Percentiles rank a stretch among this genome's conserved stretches.
phyloP scores from a whole-genome alignment of 2,329 filamentous ascomycete species.

The Penicillium polonicum region DNA sequence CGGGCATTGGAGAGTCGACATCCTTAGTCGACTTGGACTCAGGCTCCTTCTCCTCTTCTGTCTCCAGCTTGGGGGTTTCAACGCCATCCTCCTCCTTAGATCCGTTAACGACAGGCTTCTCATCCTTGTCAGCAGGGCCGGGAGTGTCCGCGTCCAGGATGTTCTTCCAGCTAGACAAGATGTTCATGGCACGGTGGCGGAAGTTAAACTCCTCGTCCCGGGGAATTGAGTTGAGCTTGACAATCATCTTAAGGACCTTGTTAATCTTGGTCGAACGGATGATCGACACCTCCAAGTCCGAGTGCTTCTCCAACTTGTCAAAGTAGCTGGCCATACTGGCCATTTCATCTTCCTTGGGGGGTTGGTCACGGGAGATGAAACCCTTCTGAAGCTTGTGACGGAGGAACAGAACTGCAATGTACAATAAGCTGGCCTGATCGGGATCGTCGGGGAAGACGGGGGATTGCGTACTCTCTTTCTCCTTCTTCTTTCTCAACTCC shows the following conservation, averaged over 20 bases:
- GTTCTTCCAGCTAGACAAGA: constrained; percentile 88
- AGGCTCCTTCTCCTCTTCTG: constrained; percentile 35
- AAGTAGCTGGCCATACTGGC: constrained; percentile 45
- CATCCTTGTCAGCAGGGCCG: constrained; percentile 42
- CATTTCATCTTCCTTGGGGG: constrained; percentile 73
- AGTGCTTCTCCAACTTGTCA: constrained; percentile 74
- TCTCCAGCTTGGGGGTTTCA: constrained; percentile 33
- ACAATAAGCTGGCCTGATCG: constrained; percentile 4
- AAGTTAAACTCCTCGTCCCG: constrained; percentile 87
- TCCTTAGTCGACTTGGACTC: constrained; percentile 37
- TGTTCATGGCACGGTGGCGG: constrained; percentile 73
- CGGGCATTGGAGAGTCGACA: constrained; percentile 39
- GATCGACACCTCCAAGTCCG: constrained; percentile 82
- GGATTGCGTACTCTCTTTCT: constrained; percentile 53
- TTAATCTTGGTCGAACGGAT: constrained; percentile 95
- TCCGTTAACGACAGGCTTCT: constrained; percentile 48
- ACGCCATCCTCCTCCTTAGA: constrained; percentile 39
- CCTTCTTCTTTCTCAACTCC: constrained; percentile 56
- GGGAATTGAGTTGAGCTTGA: constrained; percentile 83
- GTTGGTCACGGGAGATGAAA: constrained; percentile 78
- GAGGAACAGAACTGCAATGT: constrained; percentile 71
- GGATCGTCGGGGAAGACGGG: neutral
- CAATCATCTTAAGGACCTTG: constrained; percentile 93
- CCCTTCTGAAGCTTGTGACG: constrained; percentile 94
- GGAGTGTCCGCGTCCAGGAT: constrained; percentile 64